phyloP scores from a whole-genome alignment of 495 filamentous ascomycete species.

The Hypoxylon trugodes region DNA sequence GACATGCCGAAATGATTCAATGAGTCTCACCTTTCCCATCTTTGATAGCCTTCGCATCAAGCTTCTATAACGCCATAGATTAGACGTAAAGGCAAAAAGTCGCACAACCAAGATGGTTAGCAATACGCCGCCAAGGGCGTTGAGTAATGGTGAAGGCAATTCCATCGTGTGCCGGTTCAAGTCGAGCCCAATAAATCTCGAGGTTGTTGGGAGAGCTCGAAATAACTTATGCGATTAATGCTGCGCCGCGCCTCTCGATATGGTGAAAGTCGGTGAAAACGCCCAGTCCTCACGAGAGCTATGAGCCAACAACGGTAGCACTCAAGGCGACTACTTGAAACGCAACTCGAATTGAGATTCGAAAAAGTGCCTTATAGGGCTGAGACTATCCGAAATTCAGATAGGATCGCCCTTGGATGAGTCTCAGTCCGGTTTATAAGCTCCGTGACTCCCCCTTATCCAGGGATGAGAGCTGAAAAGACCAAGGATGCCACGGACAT shows the following conservation, averaged over 20 bases:
- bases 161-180: conserved; percentile 21
- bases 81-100: conserved; percentile 24
- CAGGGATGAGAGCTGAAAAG: too few species aligned
- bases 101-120: conserved; percentile 15
- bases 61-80: conserved; percentile 29
- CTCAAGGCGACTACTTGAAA: too few species aligned
- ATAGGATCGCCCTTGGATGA: too few species aligned
- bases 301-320: too few species aligned
- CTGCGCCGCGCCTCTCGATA: too few species aligned
- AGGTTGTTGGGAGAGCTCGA: neutral
- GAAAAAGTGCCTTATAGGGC: conserved; percentile 2
- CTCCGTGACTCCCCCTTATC: too few species aligned
- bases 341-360: too few species aligned
- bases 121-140: conserved; percentile 28
- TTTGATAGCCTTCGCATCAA: conserved; percentile 29
- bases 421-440: too few species aligned
- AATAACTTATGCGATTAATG: neutral
- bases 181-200: neutral
- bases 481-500: neutral
- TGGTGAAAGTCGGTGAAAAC: too few species aligned
- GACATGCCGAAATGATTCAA: neutral
- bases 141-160: conserved; percentile 9
- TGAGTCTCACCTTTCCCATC: conserved; percentile 36
- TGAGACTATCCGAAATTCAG: neutral
- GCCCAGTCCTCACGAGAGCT: too few species aligned